These are phyloP conservation scores for Magnolia officinalis DNA, from an alignment of 164 flowering plant species.

Conservation along the genomic window DNA sequence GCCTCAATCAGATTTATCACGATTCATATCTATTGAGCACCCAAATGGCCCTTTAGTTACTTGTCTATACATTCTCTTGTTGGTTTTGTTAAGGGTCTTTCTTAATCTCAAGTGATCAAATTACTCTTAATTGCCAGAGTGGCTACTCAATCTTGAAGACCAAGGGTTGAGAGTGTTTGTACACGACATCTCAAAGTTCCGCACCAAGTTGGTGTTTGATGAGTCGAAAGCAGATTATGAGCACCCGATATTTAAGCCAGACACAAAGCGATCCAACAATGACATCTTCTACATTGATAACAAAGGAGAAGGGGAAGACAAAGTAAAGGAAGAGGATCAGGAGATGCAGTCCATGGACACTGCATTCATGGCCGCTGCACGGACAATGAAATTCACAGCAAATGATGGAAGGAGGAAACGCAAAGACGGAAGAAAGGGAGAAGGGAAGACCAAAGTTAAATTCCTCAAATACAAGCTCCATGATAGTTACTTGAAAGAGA, in stretches of 20 bases:
- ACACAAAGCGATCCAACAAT: slow-evolving; percentile 19
- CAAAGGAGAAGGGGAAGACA: slow-evolving; percentile 32
- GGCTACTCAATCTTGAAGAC: slow-evolving; percentile 50
- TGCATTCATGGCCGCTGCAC: slow-evolving; percentile 54
- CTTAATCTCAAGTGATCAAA: background rate
- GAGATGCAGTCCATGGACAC: slow-evolving; percentile 27
- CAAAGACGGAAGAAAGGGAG: slow-evolving; percentile 21
- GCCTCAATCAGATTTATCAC: background rate
- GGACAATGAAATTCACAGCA: slow-evolving; percentile 29
- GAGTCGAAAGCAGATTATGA: slow-evolving; percentile 20
- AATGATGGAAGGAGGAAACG: slow-evolving; percentile 31
- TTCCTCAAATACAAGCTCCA: slow-evolving; percentile 31
- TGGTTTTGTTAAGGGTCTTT: too few species aligned
- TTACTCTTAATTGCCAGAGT: slow-evolving; percentile 28
- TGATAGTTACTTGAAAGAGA: slow-evolving; percentile 20
- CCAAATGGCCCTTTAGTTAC: background rate
- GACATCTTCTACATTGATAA: slow-evolving; percentile 45
- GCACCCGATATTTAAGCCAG: slow-evolving; percentile 13
- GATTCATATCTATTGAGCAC: background rate
- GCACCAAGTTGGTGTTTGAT: slow-evolving; percentile 30
- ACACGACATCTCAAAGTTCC: slow-evolving; percentile 28
- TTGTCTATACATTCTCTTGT: background rate
- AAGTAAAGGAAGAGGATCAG: slow-evolving; percentile 20
- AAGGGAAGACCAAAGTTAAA: slow-evolving; percentile 30
- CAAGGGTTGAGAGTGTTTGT: slow-evolving; percentile 47